A percentile compares a stretch with the other conserved stretches of the same genome.
These are phyloP conservation scores for Fraxinus americana DNA, from an alignment of 257 asterid species.

Conservation along the genomic window DNA sequence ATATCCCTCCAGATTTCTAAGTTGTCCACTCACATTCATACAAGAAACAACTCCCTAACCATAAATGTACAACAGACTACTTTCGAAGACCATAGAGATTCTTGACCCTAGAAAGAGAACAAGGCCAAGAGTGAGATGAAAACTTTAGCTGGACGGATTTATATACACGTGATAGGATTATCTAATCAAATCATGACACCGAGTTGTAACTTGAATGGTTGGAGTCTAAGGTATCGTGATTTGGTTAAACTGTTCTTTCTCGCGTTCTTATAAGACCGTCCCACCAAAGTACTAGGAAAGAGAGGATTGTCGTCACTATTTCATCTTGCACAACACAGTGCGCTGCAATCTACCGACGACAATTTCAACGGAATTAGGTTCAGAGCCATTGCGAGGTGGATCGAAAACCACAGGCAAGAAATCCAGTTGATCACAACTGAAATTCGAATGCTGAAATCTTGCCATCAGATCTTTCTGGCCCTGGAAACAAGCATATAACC, in stretches of 20 bases:
- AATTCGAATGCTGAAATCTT: slow-evolving; percentile 24
- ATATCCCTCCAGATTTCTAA: background rate
- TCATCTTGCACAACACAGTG: background rate
- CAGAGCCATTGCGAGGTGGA: slow-evolving; percentile 44
- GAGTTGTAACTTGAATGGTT: no score
- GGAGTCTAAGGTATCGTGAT: no score
- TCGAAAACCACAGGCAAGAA: slow-evolving; percentile 45
- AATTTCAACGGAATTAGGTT: slow-evolving; percentile 10
- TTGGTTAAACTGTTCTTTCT: no score
- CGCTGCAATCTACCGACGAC: slow-evolving; percentile 26
- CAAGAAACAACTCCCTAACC: background rate
- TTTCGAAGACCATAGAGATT: background rate
- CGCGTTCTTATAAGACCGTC: background rate
- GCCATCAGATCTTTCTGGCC: slow-evolving; percentile 28
- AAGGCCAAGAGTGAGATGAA: background rate
- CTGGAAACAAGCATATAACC: slow-evolving; percentile 21
- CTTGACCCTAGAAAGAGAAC: no score
- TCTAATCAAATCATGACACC: no score
- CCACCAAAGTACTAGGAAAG: background rate
- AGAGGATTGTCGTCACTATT: background rate
- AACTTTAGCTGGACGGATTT: no score
- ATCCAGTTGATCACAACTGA: slow-evolving; percentile 28
- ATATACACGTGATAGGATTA: no score
- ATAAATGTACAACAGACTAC: background rate
- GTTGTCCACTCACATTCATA: background rate